Base-by-base conservation (phyloP, 2,329 filamentous ascomycete species). In the Anisogramma anomala region DNA sequence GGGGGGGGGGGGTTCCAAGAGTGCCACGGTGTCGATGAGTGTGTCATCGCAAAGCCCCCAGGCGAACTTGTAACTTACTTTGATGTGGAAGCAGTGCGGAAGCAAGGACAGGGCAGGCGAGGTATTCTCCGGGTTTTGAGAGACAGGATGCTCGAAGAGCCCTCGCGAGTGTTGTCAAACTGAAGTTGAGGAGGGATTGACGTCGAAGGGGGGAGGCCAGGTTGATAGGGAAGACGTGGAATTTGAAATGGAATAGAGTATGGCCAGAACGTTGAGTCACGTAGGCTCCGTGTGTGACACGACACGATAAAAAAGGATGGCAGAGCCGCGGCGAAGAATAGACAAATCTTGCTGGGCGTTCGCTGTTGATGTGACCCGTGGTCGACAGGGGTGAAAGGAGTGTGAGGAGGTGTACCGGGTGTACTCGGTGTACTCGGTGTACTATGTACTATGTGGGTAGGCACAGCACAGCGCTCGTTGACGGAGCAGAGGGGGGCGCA, bases 381-480 rank as follows among this genome's bases (percentile, higher is more conserved):
- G 28, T 34, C 9, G 28, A 36, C 30, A 30, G 48, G 50, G 50
- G 53, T 51, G 18, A 56, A 64, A 64, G 54, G 63, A 66, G 52
- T 52, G 66, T 67, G 56, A 47, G 61, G 61, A 67, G 60, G 61
- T 59, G 59, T 27, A 11, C 10, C n/a, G n/a, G 22, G 22, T 23
- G 9, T 30, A 14, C 13, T 30, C 13, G 6, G 27, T 30, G 27
- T 55, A 45, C n/a, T n/a, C n/a, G n/a, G n/a, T n/a, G n/a, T n/a
- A n/a, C n/a, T n/a, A n/a, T n/a, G n/a, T n/a, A n/a, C n/a, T n/a
- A n/a, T n/a, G n/a, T n/a, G n/a, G n/a, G n/a, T n/a, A 55, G 55
- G 55, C 58, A 56, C 53, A 59, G 61, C 61, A n/a, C n/a, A n/a
- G n/a, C n/a, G n/a, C 65, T 65, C 62, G 63, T 65, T 49, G 52